Base-by-base conservation (phyloP, 2,329 filamentous ascomycete species). In the Cladophialophora chaetospira region DNA sequence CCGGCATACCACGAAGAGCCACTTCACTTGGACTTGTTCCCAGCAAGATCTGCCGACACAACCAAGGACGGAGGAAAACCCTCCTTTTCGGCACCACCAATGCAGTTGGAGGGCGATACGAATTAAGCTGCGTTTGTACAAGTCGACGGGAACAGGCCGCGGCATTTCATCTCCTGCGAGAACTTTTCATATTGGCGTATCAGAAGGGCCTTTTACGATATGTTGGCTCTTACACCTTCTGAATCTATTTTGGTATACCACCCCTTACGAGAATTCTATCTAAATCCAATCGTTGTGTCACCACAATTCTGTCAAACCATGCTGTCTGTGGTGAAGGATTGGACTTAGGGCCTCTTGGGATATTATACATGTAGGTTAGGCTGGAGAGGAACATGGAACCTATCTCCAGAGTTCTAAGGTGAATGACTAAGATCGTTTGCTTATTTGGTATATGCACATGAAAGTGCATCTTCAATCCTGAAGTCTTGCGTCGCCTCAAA, bases 101-200 rank as follows among this genome's bases (percentile, higher is more conserved):
- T 51, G 48, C 36, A 28, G 28, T 19, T 43, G n/a, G 48, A 51
- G 15, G 35, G 36, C 10, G 35, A 51, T 42, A 51, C 48, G 5
- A 23, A 15, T 40, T 51, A 15, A 43, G n/a, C 11, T 44, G 26
- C n/a, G 4, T 28, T n/a, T 17, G 9, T 5, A 11, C 17, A 13
- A n/a, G 4, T n/a, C 42, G 8, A 13, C 42, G 42, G 42, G 23
- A 28, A 44, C 10, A 44, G 23, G 23, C 42, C 42, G 42, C 42
- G 42, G 42, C 42, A 25, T 44, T 28, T 28, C 42, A 13, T 9
- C 15, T 40, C 8, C 10, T 11, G 23, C 17, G 2, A 10, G 36
- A 40, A 19, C 15, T 11, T 40, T 15, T 40, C 17, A 40, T 21
- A 17, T 13, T 44, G 10, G 42, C 21, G 13, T 23, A 44, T 44